Base-by-base conservation (phyloP, 192 early-diverging fungal species). In the Coemansia sp. region DNA sequence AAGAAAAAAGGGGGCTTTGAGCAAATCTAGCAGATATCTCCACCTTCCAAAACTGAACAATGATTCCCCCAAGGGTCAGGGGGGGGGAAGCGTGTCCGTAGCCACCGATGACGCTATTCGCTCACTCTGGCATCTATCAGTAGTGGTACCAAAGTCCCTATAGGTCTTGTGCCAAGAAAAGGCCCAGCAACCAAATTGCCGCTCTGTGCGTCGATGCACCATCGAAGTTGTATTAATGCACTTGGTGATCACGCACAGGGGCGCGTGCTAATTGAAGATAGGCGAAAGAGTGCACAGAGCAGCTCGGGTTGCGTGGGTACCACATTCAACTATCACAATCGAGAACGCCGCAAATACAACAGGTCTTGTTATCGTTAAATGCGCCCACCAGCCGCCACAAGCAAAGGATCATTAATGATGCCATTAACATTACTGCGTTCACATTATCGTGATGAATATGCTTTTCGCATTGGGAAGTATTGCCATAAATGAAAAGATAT, bases 51-150 rank as follows among this genome's bases (percentile, higher is more conserved):
- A 27, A 27, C 24, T 27, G n/a, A n/a, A 48, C 45, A 48, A 48
- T 48, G 50, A 53, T 53, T 31, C 27, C 27, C 50, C 21, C 50
- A 53, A 53, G 50, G 50, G 50, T 53, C 50, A 53, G 50, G 50
- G 50, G 50, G 6, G 17, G 6, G 17, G 5, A 45, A 14, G 17
- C n/a, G 17, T 45, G 44, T 17, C 17, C 17, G 44, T 17, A 21
- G 45, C 45, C 19, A 48, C 21, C 21, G 45, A 7, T 19, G n/a
- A 8, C 45, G 45, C 45, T 48, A 48, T 27, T 27, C 24, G 24
- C 24, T 27, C n/a, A n/a, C 19, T 14, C 10, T 4, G 50, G 50
- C 50, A 29, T 31, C 19, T 48, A 48, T 19, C 17, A 48, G 45
- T 3, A 48, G n/a, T 6, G 45, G 45, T 19, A 48, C 45, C 19